Percentiles rank a stretch among this genome's conserved stretches.
Evolutionary conservation across 495 filamentous ascomycete species (phyloP).

Genomic region (Penicillium ochrochloron): DNA sequence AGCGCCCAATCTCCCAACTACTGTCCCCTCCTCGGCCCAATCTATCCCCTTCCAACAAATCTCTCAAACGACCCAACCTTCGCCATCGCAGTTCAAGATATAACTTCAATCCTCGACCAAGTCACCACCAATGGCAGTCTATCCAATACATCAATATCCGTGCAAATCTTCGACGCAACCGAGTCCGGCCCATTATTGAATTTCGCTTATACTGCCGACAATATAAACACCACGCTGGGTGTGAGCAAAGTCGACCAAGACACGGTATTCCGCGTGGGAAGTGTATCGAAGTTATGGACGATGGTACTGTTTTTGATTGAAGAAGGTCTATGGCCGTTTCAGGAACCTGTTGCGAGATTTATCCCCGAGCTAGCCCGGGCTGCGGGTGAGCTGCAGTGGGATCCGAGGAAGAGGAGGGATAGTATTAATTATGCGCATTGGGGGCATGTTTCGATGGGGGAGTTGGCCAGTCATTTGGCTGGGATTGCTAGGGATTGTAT

Average conservation of each 20-base stretch:
- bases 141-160: conserved; percentile 13
- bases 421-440: conserved; percentile 49
- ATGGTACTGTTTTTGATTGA: conserved; percentile 53
- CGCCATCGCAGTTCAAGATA: conserved; percentile 6
- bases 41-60: conserved; percentile 14
- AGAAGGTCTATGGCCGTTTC: conserved; percentile 46
- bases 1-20: conserved; percentile 1
- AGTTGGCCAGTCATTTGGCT: conserved; percentile 56
- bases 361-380: conserved; percentile 55
- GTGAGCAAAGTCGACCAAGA: conserved; percentile 40
- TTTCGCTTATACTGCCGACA: conserved; percentile 9
- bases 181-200: conserved; percentile 9
- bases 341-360: conserved; percentile 50
- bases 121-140: conserved; percentile 11
- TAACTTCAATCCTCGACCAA: conserved; percentile 9
- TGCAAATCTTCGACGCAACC: conserved; percentile 17
- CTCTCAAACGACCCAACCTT: conserved; percentile 5
- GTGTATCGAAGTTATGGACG: conserved; percentile 55
- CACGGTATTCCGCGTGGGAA: conserved; percentile 57
- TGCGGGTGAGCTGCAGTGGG: conserved; percentile 1
- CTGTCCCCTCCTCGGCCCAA: conserved; percentile 20
- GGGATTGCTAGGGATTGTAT: conserved; percentile 53
- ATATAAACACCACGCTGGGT: conserved; percentile 18
- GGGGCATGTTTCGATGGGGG: conserved; percentile 58
- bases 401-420: conserved; percentile 28